Evolutionary conservation across 1,139 yeast species (phyloP).

Genomic region (Protomyces inundatus): DNA sequence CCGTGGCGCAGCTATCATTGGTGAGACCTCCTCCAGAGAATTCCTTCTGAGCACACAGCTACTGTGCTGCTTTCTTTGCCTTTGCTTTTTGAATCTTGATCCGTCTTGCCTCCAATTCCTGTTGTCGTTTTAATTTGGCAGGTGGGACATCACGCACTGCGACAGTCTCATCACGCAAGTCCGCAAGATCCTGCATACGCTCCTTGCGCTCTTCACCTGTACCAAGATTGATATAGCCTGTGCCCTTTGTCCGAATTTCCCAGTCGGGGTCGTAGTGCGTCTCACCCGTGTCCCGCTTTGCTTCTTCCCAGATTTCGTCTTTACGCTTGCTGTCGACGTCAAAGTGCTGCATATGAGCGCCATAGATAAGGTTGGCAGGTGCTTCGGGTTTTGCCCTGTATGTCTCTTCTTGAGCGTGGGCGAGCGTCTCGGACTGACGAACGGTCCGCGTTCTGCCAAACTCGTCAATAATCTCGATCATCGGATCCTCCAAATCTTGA

Average conservation of each 20-base stretch:
- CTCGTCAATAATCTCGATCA: constrained; percentile 20
- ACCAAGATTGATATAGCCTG: constrained; percentile 21
- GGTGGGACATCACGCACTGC: background rate
- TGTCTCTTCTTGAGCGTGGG: background rate
- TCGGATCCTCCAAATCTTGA: constrained; percentile 15
- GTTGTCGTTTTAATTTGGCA: background rate
- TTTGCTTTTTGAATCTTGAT: background rate
- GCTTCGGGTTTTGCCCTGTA: background rate
- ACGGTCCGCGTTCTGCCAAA: constrained; percentile 17
- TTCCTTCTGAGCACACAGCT: background rate
- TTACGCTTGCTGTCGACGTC: constrained; percentile 10
- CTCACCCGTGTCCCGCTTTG: constrained; percentile 2
- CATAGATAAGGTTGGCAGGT: constrained; percentile 5
- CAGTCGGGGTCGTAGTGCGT: constrained; percentile 17
- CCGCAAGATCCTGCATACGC: constrained; percentile 8
- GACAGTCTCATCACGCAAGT: background rate
- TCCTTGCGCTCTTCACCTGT: constrained; percentile 4
- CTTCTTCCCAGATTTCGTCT: constrained; percentile 20
- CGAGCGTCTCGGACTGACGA: constrained; percentile 1
- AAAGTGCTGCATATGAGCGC: constrained; percentile 15
- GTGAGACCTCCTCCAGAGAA: background rate
- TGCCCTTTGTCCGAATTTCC: constrained; percentile 14
- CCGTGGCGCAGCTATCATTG: too few species aligned
- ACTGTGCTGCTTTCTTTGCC: background rate
- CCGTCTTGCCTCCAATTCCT: background rate